Evolutionary conservation across 768 basidiomycete genomes (phyloP).

Genomic region (Auriscalpium vulgare): DNA sequence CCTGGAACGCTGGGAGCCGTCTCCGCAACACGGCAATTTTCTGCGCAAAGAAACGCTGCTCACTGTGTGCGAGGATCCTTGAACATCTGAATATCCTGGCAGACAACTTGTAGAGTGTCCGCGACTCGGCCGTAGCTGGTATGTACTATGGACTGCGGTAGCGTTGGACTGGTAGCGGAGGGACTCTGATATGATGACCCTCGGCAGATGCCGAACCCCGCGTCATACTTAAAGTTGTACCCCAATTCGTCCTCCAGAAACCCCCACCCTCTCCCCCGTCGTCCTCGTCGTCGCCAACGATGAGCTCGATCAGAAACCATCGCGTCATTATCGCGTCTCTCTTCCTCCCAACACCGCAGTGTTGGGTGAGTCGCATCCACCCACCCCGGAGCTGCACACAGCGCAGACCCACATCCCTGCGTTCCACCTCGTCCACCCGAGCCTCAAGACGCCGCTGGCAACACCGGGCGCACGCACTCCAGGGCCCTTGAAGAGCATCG

Average conservation of each 20-base stretch:
- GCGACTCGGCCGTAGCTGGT: too few relatives aligned
- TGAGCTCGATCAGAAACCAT: constrained; percentile 69
- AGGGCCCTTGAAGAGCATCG: constrained; percentile 57
- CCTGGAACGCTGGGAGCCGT: too few relatives aligned
- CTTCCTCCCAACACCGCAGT: constrained; percentile 69
- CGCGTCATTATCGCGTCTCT: constrained; percentile 77
- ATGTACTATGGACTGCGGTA: too few relatives aligned
- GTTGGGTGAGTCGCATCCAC: constrained; percentile 46
- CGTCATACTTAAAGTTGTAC: background rate
- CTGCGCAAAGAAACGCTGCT: too few relatives aligned
- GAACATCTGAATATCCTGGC: too few relatives aligned
- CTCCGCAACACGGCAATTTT: too few relatives aligned
- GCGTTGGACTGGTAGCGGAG: background rate
- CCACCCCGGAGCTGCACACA: constrained; percentile 37
- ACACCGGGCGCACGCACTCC: constrained; percentile 18
- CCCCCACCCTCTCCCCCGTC: background rate
- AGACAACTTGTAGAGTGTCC: too few relatives aligned
- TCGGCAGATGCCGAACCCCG: background rate
- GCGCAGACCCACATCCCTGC: constrained; percentile 15
- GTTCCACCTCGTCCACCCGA: constrained; percentile 6
- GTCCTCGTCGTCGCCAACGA: constrained; percentile 24
- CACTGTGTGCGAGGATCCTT: too few relatives aligned
- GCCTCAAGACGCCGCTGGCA: constrained; percentile 12
- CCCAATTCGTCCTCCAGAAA: background rate
- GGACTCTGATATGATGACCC: background rate